Percentiles rank a stretch among this genome's conserved stretches.
phyloP scores from a whole-genome alignment of 768 basidiomycete species.

The Symmetrospora coprosmae region DNA sequence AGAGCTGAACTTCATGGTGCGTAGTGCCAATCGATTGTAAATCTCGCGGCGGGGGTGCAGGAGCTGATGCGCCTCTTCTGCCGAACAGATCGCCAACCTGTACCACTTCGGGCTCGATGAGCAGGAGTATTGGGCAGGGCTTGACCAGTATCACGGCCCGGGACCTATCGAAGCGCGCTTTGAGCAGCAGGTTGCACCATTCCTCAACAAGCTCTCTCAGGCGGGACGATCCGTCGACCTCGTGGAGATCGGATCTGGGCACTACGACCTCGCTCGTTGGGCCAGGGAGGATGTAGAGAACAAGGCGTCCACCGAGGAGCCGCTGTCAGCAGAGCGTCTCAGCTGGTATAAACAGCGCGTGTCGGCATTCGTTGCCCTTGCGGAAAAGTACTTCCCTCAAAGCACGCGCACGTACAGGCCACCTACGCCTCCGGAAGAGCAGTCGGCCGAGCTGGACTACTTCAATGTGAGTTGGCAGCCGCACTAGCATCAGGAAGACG shows the following conservation, averaged over 20 bases:
- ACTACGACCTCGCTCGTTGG: slow-evolving; percentile 32
- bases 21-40: not conserved
- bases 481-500: not conserved
- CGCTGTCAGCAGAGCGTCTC: slow-evolving; percentile 25
- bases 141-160: slow-evolving; percentile 28
- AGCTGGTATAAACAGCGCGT: slow-evolving; percentile 30
- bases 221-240: slow-evolving; percentile 28
- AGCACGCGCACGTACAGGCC: slow-evolving; percentile 29
- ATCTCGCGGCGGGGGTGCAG: not conserved
- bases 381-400: slow-evolving; percentile 24
- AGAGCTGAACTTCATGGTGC: slow-evolving; percentile 30
- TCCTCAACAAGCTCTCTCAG: slow-evolving; percentile 27
- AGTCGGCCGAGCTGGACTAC: slow-evolving; percentile 31
- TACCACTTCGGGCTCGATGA: slow-evolving; percentile 34
- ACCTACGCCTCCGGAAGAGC: slow-evolving; percentile 27
- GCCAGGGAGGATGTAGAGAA: slow-evolving; percentile 28
- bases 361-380: slow-evolving; percentile 23
- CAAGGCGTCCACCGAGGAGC: slow-evolving; percentile 15
- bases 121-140: slow-evolving; percentile 31
- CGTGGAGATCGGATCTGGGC: slow-evolving; percentile 30
- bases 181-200: slow-evolving; percentile 23
- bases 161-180: slow-evolving; percentile 32
- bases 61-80: not conserved
- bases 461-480: slow-evolving; percentile 27
- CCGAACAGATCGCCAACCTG: slow-evolving; percentile 28